These are phyloP conservation scores for Penicillium crustosum DNA, from an alignment of 2,329 filamentous ascomycete genomes.

Conservation along the genomic window DNA sequence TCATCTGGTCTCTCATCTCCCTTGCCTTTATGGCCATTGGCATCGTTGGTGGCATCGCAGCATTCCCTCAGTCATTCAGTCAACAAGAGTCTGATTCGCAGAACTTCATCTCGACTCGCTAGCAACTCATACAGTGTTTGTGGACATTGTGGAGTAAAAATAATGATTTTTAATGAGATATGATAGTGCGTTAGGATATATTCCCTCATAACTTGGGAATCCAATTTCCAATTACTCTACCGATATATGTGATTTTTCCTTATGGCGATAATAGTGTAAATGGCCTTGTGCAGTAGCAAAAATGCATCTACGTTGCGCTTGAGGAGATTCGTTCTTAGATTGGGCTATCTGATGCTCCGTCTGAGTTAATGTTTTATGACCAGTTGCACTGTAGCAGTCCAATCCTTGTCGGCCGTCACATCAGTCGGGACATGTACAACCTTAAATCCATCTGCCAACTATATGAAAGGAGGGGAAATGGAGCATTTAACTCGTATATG, in stretches of 20 bases:
- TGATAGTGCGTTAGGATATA: neutral
- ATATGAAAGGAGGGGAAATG: too few species aligned
- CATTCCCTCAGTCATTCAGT: conserved; percentile 68
- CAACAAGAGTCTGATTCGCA: conserved; percentile 69
- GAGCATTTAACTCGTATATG: too few species aligned
- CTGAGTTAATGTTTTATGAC: too few species aligned
- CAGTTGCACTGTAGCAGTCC: too few species aligned
- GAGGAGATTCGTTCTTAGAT: too few species aligned
- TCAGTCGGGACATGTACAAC: too few species aligned
- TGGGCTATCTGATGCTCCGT: too few species aligned
- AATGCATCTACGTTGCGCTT: too few species aligned
- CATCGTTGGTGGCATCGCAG: conserved; percentile 74
- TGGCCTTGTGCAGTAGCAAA: neutral
- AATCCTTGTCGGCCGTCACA: too few species aligned
- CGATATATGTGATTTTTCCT: neutral
- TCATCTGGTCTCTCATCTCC: conserved; percentile 74
- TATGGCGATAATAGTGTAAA: neutral
- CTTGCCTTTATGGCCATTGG: conserved; percentile 69
- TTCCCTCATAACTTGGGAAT: neutral
- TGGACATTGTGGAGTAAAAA: neutral
- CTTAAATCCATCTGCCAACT: too few species aligned
- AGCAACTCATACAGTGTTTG: neutral
- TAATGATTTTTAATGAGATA: conserved; percentile 7
- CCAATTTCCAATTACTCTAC: neutral
- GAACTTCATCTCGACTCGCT: conserved; percentile 58